Conservation (phyloP, 768 basidiomycete species). For the Mycena sanguinolenta region DNA sequence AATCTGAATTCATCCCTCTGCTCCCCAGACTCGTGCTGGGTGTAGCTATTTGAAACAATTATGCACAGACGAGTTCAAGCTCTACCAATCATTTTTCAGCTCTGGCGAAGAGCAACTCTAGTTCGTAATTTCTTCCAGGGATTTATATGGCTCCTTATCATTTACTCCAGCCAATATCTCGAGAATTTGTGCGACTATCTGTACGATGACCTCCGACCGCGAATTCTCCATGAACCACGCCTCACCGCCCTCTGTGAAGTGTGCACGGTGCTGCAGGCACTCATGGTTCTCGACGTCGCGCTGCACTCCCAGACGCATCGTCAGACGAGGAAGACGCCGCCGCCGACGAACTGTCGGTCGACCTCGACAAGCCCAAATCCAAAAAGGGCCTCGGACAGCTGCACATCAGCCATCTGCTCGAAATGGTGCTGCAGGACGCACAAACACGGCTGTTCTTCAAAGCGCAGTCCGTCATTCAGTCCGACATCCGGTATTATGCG, state of each 20-base stretch:
- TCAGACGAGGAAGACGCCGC: slow-evolving; percentile 49
- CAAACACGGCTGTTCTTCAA: slow-evolving; percentile 97
- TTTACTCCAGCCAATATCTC: slow-evolving; percentile 78
- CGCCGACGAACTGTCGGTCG: slow-evolving; percentile 19
- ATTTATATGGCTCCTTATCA: background rate
- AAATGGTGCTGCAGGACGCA: slow-evolving; percentile 80
- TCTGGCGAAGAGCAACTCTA: slow-evolving; percentile 80
- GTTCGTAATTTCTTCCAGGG: slow-evolving; percentile 46
- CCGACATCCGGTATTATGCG: slow-evolving; percentile 87
- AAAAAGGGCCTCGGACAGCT: slow-evolving; percentile 61
- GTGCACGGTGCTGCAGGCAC: slow-evolving; percentile 94
- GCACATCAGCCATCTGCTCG: slow-evolving; percentile 68
- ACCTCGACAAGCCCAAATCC: slow-evolving; percentile 16
- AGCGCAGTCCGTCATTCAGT: slow-evolving; percentile 91
- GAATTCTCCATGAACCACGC: slow-evolving; percentile 93
- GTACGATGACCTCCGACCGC: slow-evolving; percentile 95
- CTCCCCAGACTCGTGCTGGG: slow-evolving; percentile 83
- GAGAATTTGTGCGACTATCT: slow-evolving; percentile 94
- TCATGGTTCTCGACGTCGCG: slow-evolving; percentile 93
- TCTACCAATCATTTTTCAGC: slow-evolving; percentile 89
- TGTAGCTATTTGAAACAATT: slow-evolving; percentile 94
- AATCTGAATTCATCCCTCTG: slow-evolving; percentile 1
- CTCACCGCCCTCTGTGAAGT: slow-evolving; percentile 93
- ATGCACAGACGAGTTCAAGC: slow-evolving; percentile 89
- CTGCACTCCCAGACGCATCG: slow-evolving; percentile 49